A percentile compares a stretch with the other conserved stretches of the same genome.
Conservation (phyloP, 768 basidiomycete genomes). For the Trametes meyenii region DNA sequence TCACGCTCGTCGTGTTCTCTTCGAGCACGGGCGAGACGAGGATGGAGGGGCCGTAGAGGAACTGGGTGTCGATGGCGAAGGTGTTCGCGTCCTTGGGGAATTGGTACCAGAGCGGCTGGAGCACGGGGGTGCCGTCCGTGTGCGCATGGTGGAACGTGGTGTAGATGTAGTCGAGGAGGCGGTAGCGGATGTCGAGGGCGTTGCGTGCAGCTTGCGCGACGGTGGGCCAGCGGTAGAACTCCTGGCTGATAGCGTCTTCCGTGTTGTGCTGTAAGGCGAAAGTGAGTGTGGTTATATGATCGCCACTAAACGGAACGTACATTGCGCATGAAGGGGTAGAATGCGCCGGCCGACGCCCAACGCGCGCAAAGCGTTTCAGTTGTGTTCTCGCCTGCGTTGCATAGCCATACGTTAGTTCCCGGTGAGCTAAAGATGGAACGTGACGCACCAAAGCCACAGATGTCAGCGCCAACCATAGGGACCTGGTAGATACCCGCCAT, state of each 20-base stretch:
- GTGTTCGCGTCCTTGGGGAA: conserved; percentile 66
- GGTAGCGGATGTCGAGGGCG: conserved; percentile 64
- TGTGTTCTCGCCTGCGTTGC: conserved; percentile 51
- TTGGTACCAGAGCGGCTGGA: conserved; percentile 67
- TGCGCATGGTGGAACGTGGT: conserved; percentile 66
- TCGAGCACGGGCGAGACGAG: conserved; percentile 71
- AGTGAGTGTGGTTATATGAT: neutral
- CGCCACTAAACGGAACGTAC: conserved; percentile 39
- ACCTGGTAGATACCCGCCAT: conserved; percentile 67
- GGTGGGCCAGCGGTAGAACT: conserved; percentile 66
- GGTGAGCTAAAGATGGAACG: neutral
- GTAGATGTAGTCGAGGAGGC: conserved; percentile 71
- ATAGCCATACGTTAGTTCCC: neutral
- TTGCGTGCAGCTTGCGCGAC: conserved; percentile 62
- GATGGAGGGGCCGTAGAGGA: conserved; percentile 68
- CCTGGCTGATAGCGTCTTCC: conserved; percentile 57
- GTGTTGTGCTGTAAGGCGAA: conserved; percentile 50
- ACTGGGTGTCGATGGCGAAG: conserved; percentile 65
- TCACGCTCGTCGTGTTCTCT: conserved; percentile 59
- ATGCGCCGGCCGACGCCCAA: conserved; percentile 78
- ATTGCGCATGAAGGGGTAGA: conserved; percentile 81
- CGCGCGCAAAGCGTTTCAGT: conserved; percentile 72
- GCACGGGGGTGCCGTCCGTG: conserved; percentile 61
- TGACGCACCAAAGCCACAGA: conserved; percentile 60
- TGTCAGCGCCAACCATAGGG: conserved; percentile 79